A percentile compares a stretch with the other conserved stretches of the same genome.
phyloP scores from a whole-genome alignment of 31 red algal genomes.

The Endocladia muricata region DNA sequence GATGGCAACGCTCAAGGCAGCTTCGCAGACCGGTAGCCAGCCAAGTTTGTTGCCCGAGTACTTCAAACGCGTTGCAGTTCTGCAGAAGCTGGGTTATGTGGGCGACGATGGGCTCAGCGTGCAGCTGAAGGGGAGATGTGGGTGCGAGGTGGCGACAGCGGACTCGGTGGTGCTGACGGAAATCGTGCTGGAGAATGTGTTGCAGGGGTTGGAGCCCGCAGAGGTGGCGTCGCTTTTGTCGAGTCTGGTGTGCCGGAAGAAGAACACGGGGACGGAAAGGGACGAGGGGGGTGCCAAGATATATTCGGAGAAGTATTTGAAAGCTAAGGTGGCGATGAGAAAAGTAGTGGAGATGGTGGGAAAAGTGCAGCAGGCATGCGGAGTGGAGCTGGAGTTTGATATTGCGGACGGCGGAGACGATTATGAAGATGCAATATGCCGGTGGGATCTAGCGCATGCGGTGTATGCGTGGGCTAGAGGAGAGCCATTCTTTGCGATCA shows the following conservation, averaged over 20 bases:
- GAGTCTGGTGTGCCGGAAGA: slow-evolving; percentile 65
- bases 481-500: slow-evolving; percentile 48
- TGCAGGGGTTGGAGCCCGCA: slow-evolving; percentile 27
- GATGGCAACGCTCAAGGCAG: slow-evolving; percentile 16
- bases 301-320: neutral
- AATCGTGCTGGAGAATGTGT: slow-evolving; percentile 51
- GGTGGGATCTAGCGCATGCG: slow-evolving; percentile 27
- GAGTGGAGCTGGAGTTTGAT: slow-evolving; percentile 43
- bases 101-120: slow-evolving; percentile 37
- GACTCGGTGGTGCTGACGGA: slow-evolving; percentile 68
- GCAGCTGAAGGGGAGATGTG: slow-evolving; percentile 56
- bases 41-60: slow-evolving; percentile 58
- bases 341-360: slow-evolving; percentile 41
- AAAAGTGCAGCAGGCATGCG: slow-evolving; percentile 43
- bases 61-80: slow-evolving; percentile 30
- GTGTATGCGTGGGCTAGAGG: slow-evolving; percentile 62
- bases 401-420: slow-evolving; percentile 15
- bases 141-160: slow-evolving; percentile 68
- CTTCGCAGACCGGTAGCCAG: slow-evolving; percentile 20
- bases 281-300: neutral
- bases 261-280: slow-evolving; percentile 15
- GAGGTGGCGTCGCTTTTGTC: slow-evolving; percentile 56
- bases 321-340: slow-evolving; percentile 10
- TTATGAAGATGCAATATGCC: slow-evolving; percentile 7
- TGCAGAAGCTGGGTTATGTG: slow-evolving; percentile 45